These are phyloP conservation scores for Aspergillus ruber DNA, from an alignment of 2,329 filamentous ascomycete species.

Conservation along the genomic window DNA sequence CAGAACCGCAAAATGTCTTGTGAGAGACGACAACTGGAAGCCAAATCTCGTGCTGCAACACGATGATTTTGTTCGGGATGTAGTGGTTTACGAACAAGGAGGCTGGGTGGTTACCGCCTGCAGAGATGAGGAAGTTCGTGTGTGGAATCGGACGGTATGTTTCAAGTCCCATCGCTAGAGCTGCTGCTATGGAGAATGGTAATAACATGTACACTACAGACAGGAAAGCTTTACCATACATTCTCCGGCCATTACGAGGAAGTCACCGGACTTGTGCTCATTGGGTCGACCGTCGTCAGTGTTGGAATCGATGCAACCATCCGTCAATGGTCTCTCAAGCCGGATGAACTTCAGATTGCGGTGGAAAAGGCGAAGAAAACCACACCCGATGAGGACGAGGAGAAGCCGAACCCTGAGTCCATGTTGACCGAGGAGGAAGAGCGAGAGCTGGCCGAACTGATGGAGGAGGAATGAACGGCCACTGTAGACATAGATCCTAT, in stretches of 20 bases:
- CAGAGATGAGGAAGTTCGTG: slow-evolving; percentile 80
- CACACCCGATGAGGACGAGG: slow-evolving; percentile 41
- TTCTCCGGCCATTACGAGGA: slow-evolving; percentile 88
- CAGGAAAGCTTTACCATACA: slow-evolving; percentile 65
- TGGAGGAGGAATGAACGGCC: slow-evolving; percentile 57
- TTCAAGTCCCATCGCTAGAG: neutral
- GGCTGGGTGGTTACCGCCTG: slow-evolving; percentile 82
- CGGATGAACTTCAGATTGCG: slow-evolving; percentile 53
- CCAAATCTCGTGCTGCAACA: slow-evolving; percentile 68
- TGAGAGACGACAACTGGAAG: slow-evolving; percentile 61
- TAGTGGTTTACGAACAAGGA: slow-evolving; percentile 62
- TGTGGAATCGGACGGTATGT: slow-evolving; percentile 66
- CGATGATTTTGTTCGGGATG: slow-evolving; percentile 82
- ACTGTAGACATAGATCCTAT: neutral
- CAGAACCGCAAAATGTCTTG: slow-evolving; percentile 75
- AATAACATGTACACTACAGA: slow-evolving; percentile 37
- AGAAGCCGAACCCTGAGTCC: slow-evolving; percentile 43
- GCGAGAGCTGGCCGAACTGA: slow-evolving; percentile 80
- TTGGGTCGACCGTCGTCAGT: slow-evolving; percentile 60
- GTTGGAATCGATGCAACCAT: slow-evolving; percentile 87
- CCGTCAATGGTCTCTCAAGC: slow-evolving; percentile 70
- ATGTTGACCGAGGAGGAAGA: slow-evolving; percentile 82
- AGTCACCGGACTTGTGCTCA: slow-evolving; percentile 69
- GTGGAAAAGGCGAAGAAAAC: slow-evolving; percentile 43
- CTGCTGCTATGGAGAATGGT: neutral